Base-by-base conservation (phyloP, 305 asterid species). In the Fraxinus angustifolia region DNA sequence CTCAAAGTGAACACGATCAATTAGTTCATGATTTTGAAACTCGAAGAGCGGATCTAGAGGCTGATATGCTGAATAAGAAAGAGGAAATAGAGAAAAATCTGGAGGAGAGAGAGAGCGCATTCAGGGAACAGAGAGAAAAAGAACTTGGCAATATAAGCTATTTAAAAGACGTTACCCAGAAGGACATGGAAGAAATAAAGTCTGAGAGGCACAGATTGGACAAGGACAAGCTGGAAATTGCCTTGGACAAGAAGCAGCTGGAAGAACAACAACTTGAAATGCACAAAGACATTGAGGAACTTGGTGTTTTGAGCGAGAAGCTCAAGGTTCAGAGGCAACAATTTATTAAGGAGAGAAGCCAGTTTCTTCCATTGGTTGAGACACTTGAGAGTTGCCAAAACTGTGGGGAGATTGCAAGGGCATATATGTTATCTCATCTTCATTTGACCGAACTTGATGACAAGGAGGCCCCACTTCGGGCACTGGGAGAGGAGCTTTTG, bases 201-300 rank as follows among this genome's bases (percentile, higher is more conserved):
- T 79, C 86, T 8, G 93, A 91, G 80, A 89, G 85, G 86, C 78
- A 17, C 81, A 84, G 83, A 77, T 85, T 92, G 78, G 92, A 91
- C 88, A 89, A 88, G 84, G 98, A 92, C 62, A 91, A 86, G 71
- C 88, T 87, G 83, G 90, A 82, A 79, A 84, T 87, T 85, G 74
- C 85, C 23, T 76, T 84, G 83, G 88, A 87, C 86, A 90, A 86
- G 88, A 86, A 82, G 70, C 92, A 88, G 77, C 89, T 93, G 81
- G 93, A 90, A 83, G 90, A 87, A 81, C 91, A 90, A 84, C 97
- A 86, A 87, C 82, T 84, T 65, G 97, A 91, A 83, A 91, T 93
- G 97, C 93, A 84, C 53, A 90, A 91, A 80, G 99, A 93, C 88
- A 91, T 93, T 67, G 86, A 87, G 70, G 97, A 92, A 79, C 94